phyloP scores from a whole-genome alignment of 257 asterid genomes.

The Solanum etuberosum region DNA sequence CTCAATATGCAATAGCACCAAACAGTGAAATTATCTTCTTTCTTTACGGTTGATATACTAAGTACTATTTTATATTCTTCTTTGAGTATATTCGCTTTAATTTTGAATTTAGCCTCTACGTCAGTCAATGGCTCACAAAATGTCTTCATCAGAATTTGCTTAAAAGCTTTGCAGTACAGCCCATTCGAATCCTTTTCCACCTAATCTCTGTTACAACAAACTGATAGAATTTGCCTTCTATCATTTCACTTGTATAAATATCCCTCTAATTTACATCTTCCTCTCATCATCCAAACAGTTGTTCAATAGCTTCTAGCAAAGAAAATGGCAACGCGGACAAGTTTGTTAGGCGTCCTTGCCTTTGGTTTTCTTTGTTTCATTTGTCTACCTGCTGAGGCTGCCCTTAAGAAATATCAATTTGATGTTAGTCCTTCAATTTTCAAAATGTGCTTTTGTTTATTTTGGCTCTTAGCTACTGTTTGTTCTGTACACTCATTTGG shows the following conservation, averaged over 20 bases:
- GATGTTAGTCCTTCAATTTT: slow-evolving; percentile 24
- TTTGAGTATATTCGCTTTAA: neutral
- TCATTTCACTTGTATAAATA: slow-evolving; percentile 1
- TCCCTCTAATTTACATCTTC: neutral
- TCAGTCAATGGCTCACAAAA: neutral
- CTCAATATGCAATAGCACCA: neutral
- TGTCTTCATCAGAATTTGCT: slow-evolving; percentile 1
- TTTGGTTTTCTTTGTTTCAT: neutral
- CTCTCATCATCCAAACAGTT: neutral
- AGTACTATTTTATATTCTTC: neutral
- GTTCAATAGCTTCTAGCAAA: neutral
- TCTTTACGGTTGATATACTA: neutral
- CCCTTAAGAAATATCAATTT: slow-evolving; percentile 42
- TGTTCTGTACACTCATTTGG: neutral
- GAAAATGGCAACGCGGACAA: neutral
- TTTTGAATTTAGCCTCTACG: slow-evolving; percentile 5
- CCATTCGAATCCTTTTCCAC: neutral
- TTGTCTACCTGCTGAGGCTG: slow-evolving; percentile 23
- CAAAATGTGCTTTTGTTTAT: neutral
- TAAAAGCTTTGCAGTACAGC: neutral
- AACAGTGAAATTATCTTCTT: neutral
- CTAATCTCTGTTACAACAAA: slow-evolving; percentile 8
- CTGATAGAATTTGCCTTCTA: neutral
- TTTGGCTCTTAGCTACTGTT: neutral
- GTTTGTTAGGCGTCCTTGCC: neutral